These are phyloP conservation scores for Mycena galericulata DNA, from an alignment of 768 basidiomycete species.

Conservation along the genomic window DNA sequence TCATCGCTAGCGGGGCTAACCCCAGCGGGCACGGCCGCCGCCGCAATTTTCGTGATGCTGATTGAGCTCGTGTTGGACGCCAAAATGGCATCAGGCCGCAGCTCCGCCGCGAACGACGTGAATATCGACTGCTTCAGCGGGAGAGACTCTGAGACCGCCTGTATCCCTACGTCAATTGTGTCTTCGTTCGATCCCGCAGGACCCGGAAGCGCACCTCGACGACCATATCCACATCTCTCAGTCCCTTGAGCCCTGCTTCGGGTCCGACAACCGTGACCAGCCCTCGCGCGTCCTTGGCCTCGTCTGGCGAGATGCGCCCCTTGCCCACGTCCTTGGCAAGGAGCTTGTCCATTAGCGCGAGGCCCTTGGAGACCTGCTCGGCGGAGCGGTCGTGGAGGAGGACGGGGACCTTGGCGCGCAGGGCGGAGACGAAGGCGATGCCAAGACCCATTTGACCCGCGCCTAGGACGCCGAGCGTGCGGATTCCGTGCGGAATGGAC, in stretches of 20 bases:
- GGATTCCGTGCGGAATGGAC: conserved; percentile 79
- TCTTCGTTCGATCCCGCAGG: too few relatives aligned
- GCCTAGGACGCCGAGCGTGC: conserved; percentile 81
- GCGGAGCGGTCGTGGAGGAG: conserved; percentile 85
- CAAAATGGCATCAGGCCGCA: conserved; percentile 82
- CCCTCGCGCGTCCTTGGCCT: conserved; percentile 80
- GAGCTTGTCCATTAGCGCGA: conserved; percentile 82
- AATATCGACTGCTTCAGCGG: conserved; percentile 86
- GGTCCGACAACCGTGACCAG: conserved; percentile 70
- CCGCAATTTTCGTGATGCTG: conserved; percentile 94
- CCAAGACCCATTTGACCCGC: conserved; percentile 94
- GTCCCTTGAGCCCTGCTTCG: conserved; percentile 59
- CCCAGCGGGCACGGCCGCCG: conserved; percentile 74
- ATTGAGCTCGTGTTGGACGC: conserved; percentile 96
- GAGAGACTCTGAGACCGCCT: conserved; percentile 92
- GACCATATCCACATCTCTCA: conserved; percentile 90
- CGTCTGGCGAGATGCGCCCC: conserved; percentile 74
- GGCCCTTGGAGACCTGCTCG: conserved; percentile 79
- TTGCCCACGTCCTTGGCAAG: conserved; percentile 92
- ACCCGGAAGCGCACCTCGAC: conserved; percentile 73
- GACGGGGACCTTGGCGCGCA: conserved; percentile 88
- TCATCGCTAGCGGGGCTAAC: conserved; percentile 68
- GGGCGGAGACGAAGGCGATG: conserved; percentile 88
- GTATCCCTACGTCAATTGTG: not conserved
- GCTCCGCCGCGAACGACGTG: conserved; percentile 69